phyloP scores from a whole-genome alignment of 1,284 basidiomycete species.

The Anthracocystis setariae region DNA sequence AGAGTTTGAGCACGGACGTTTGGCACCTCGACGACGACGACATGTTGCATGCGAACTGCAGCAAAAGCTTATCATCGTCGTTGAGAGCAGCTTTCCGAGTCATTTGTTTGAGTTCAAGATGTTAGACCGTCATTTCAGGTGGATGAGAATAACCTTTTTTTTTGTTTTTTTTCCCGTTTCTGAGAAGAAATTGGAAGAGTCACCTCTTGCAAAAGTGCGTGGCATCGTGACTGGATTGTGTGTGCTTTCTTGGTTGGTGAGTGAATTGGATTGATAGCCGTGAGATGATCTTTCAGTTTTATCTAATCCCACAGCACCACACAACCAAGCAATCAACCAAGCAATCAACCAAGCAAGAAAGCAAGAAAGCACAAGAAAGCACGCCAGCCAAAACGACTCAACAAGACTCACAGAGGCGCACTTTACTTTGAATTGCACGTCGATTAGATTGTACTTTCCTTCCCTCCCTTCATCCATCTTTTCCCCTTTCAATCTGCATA shows the following conservation, averaged over 20 bases:
- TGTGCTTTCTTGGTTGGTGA: background rate
- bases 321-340: too few species aligned
- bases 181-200: conserved; percentile 5
- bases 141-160: background rate
- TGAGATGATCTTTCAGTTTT: background rate
- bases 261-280: conserved; percentile 12
- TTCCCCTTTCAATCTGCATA: background rate
- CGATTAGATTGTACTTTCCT: background rate
- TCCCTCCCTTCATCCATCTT: background rate
- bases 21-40: conserved; percentile 3
- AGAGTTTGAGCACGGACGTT: background rate
- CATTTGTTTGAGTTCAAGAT: background rate
- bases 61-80: background rate
- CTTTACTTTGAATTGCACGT: conserved; percentile 5
- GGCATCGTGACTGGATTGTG: background rate
- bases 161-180: background rate
- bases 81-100: background rate
- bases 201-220: background rate
- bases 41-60: background rate
- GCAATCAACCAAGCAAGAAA: too few species aligned
- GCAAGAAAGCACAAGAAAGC: background rate
- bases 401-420: too few species aligned
- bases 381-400: background rate
- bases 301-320: conserved; percentile 13
- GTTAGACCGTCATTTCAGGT: background rate